phyloP scores from a whole-genome alignment of 2,329 filamentous ascomycete genomes.

The Apiospora kogelbergensis region DNA sequence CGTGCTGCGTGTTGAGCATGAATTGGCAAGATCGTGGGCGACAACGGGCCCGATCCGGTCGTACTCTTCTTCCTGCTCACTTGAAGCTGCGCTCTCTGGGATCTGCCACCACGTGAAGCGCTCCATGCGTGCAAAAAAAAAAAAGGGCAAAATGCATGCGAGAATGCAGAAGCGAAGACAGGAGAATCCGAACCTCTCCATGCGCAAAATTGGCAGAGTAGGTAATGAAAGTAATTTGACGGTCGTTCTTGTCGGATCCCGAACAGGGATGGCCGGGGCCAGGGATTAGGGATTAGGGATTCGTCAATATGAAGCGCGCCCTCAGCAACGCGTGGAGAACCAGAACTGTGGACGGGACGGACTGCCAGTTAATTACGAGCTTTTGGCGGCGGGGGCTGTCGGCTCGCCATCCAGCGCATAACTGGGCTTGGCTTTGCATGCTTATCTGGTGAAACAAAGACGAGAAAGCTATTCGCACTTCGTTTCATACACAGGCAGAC shows the following conservation, averaged over 20 bases:
- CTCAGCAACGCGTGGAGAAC: conserved; percentile 11
- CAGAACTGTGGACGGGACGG: no score
- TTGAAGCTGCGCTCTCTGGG: background rate
- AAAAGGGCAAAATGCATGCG: background rate
- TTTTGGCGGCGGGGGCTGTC: background rate
- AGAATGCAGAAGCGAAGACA: background rate
- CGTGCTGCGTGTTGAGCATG: background rate
- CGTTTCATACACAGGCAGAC: background rate
- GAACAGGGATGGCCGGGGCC: background rate
- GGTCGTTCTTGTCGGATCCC: background rate
- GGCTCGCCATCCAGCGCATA: background rate
- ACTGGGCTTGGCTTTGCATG: background rate
- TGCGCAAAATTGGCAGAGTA: background rate
- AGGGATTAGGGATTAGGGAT: background rate
- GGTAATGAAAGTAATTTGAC: background rate
- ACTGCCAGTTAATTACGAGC: background rate
- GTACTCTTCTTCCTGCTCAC: background rate
- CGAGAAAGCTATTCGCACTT: background rate
- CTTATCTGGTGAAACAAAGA: no score
- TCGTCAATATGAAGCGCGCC: background rate
- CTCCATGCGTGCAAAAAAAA: background rate
- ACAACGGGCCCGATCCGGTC: background rate
- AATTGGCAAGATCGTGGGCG: conserved; percentile 6
- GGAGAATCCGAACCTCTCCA: background rate
- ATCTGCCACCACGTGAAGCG: background rate